Conservation (phyloP, 495 filamentous ascomycete genomes). For the Chaetomium cochliodes region DNA sequence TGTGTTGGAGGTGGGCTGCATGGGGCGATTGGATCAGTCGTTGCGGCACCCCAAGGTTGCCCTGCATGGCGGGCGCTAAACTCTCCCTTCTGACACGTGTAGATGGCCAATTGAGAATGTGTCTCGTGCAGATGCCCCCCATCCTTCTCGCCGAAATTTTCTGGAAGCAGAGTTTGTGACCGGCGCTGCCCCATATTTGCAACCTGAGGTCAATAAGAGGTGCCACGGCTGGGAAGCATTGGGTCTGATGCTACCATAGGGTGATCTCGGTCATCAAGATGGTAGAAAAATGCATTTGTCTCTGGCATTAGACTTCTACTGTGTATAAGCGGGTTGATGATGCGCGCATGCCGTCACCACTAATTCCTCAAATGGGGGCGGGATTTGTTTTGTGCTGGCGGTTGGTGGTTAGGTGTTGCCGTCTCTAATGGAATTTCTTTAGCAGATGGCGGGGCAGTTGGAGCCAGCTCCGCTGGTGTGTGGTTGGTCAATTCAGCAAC, state of each 20-base stretch:
- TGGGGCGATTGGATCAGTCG: background rate
- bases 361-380: background rate
- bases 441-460: slow-evolving; percentile 8
- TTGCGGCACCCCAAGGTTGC: background rate
- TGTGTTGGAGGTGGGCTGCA: slow-evolving; percentile 8
- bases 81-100: background rate
- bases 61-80: slow-evolving; percentile 13
- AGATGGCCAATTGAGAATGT: background rate
- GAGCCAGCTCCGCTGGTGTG: slow-evolving; percentile 17
- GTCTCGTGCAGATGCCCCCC: slow-evolving; percentile 8
- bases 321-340: no score
- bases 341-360: background rate
- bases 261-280: no score
- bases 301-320: no score
- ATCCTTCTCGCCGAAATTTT: background rate
- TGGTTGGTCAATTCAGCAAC: slow-evolving; percentile 20
- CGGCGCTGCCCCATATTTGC: background rate
- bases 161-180: background rate
- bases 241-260: background rate
- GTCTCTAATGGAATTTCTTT: background rate
- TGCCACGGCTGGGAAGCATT: background rate
- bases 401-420: no score
- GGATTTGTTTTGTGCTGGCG: no score
- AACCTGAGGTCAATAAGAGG: background rate
- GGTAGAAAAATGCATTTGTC: no score